Conservation (phyloP, 495 filamentous ascomycete genomes). For the Gamarada debralockiae region DNA sequence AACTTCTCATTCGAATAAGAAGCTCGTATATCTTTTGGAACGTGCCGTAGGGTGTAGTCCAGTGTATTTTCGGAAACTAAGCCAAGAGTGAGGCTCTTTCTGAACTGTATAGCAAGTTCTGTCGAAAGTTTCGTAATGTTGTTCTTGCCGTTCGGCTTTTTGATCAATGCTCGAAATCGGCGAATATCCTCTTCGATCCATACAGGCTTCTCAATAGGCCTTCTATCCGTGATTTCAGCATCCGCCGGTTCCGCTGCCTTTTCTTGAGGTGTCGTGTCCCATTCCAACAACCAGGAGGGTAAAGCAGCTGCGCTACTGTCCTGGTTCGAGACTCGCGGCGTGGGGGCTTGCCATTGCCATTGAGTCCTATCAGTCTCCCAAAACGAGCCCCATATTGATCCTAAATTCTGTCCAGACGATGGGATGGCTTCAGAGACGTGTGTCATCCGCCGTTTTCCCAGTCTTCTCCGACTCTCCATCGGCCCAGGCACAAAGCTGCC, state of each 20-base stretch:
- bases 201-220: not conserved
- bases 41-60: not conserved
- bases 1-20: not conserved
- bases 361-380: conserved; percentile 25
- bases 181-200: conserved; percentile 2
- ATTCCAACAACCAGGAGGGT: conserved; percentile 15
- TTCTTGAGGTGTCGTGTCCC: not conserved
- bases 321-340: conserved; percentile 3
- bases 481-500: conserved; percentile 37
- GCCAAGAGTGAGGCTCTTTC: conserved; percentile 16
- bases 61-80: conserved; percentile 10
- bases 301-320: not conserved
- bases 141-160: not conserved
- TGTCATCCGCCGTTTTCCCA: conserved; percentile 48
- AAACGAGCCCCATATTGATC: conserved; percentile 24
- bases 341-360: conserved; percentile 49
- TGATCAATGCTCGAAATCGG: conserved; percentile 1
- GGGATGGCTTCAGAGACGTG: conserved; percentile 34
- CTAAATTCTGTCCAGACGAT: conserved; percentile 7
- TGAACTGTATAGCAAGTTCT: conserved; percentile 10
- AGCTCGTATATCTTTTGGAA: conserved; percentile 2
- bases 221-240: not conserved
- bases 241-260: not conserved
- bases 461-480: conserved; percentile 46
- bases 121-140: not conserved